phyloP scores from a whole-genome alignment of 352 stramenopile genomes.

The Nothophytophthora sp. region DNA sequence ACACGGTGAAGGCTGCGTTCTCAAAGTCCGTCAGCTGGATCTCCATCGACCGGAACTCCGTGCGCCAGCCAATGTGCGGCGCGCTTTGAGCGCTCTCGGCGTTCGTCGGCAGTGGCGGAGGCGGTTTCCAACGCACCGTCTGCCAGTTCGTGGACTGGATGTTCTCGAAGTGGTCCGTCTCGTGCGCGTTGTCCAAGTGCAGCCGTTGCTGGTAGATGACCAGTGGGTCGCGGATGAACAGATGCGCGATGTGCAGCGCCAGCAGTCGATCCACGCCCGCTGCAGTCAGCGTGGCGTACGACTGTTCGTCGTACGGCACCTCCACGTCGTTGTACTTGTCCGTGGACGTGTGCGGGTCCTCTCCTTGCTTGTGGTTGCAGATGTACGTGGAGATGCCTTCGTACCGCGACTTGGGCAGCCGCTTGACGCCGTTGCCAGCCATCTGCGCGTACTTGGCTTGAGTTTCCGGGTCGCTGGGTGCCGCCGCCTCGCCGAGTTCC shows the following conservation, averaged over 20 bases:
- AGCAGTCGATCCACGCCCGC: slow-evolving; percentile 95
- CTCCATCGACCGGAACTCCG: slow-evolving; percentile 98
- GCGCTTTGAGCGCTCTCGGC: slow-evolving; percentile 25
- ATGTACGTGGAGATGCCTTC: slow-evolving; percentile 91
- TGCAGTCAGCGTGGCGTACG: slow-evolving; percentile 89
- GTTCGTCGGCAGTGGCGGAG: slow-evolving; percentile 71
- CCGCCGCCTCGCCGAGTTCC: slow-evolving; percentile 54
- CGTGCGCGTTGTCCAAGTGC: slow-evolving; percentile 77
- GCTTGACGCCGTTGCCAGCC: slow-evolving; percentile 91
- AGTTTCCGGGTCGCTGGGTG: slow-evolving; percentile 46
- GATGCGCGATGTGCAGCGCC: slow-evolving; percentile 97
- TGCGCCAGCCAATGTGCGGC: slow-evolving; percentile 89
- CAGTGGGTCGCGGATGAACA: slow-evolving; percentile 99
- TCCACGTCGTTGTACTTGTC: slow-evolving; percentile 95
- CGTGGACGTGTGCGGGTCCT: slow-evolving; percentile 72
- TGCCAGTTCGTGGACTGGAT: slow-evolving; percentile 99
- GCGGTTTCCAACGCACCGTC: slow-evolving; percentile 99
- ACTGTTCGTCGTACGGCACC: slow-evolving; percentile 94
- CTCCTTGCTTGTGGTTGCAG: slow-evolving; percentile 88
- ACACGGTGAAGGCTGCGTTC: slow-evolving; percentile 99
- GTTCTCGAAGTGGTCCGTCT: slow-evolving; percentile 98
- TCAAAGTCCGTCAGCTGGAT: slow-evolving; percentile 99
- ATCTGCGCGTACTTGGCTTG: slow-evolving; percentile 88
- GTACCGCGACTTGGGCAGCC: slow-evolving; percentile 96
- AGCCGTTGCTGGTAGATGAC: slow-evolving; percentile 94